These are phyloP conservation scores for Suhomyces sp. DNA, from an alignment of 805 yeast species.

Conservation along the genomic window DNA sequence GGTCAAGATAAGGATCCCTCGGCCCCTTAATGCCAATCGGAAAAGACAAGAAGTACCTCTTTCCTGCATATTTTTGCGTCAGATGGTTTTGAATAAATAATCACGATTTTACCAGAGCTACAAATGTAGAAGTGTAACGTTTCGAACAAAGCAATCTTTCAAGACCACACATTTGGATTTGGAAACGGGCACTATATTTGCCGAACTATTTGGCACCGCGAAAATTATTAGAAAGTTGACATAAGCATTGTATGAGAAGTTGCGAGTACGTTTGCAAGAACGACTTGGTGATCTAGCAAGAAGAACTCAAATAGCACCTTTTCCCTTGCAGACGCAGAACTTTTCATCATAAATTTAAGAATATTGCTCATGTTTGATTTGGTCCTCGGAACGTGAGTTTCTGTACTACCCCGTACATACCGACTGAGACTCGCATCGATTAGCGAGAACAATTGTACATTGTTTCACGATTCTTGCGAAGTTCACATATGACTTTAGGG, in stretches of 20 bases:
- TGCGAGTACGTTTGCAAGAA: not conserved
- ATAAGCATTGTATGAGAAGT: not conserved
- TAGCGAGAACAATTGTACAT: not conserved
- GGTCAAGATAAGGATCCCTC: too few relatives aligned
- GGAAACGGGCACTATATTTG: too few relatives aligned
- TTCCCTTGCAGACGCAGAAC: not conserved
- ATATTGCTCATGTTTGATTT: not conserved
- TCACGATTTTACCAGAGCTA: not conserved
- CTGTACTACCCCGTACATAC: not conserved
- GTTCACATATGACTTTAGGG: not conserved
- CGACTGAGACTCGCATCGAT: not conserved
- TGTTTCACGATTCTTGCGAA: not conserved
- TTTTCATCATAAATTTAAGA: not conserved
- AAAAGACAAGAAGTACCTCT: not conserved
- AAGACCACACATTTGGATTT: not conserved
- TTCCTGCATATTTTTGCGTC: not conserved
- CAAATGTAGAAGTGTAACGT: not conserved
- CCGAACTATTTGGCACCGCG: not conserved
- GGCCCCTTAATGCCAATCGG: not conserved
- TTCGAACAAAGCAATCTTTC: not conserved
- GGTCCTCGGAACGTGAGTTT: not conserved
- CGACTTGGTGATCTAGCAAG: not conserved
- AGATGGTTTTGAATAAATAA: not conserved
- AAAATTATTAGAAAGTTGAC: not conserved
- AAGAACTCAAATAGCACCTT: not conserved